These are phyloP conservation scores for Vaccinium corymbosum DNA, from an alignment of 148 eudicot genomes.

Conservation along the genomic window DNA sequence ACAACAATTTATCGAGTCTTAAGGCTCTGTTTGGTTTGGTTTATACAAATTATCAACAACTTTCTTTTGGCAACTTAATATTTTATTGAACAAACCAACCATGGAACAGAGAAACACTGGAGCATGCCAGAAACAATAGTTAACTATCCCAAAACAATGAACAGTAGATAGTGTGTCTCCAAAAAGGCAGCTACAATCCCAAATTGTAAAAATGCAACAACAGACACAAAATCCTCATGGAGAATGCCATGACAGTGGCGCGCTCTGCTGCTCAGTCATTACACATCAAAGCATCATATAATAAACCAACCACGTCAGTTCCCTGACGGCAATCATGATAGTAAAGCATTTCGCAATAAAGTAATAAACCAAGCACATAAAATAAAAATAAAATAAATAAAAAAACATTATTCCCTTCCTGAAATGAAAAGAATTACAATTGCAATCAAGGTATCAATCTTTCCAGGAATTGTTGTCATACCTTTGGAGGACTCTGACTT, in stretches of 20 bases:
- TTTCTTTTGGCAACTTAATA: too few relatives aligned
- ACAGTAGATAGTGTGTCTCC: background rate
- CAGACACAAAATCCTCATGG: background rate
- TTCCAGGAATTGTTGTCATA: background rate
- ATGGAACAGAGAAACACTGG: too few relatives aligned
- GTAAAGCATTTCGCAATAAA: background rate
- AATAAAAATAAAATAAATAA: too few relatives aligned
- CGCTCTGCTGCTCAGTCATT: background rate
- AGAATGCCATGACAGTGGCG: background rate
- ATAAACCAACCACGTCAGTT: background rate
- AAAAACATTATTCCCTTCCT: background rate
- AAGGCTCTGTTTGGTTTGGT: background rate
- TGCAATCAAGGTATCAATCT: background rate
- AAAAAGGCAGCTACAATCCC: background rate
- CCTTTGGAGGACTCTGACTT: slow-evolving; percentile 32
- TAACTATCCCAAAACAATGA: background rate
- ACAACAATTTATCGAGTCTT: background rate
- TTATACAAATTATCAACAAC: background rate
- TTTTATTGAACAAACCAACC: too few relatives aligned
- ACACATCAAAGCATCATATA: background rate
- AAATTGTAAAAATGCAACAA: background rate
- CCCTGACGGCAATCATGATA: background rate
- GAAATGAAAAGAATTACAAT: background rate
- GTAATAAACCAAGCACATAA: background rate
- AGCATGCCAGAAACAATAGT: background rate